phyloP scores from a whole-genome alignment of 2,329 filamentous ascomycete species.

The Cytospora paraplurivora region DNA sequence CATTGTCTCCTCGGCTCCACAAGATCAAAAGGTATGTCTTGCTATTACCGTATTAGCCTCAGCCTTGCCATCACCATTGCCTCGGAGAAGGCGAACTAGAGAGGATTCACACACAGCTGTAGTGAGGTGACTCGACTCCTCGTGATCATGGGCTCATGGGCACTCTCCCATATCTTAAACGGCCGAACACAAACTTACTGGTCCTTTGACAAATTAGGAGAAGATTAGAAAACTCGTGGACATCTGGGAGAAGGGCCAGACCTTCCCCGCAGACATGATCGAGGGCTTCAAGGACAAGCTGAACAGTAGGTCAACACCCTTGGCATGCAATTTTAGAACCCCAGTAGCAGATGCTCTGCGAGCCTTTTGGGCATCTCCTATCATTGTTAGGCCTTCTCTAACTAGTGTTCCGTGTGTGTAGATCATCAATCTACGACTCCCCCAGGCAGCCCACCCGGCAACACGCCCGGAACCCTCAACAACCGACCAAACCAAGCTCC shows the following conservation, averaged over 20 bases:
- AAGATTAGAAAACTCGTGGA: constrained; percentile 95
- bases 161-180: constrained; percentile 30
- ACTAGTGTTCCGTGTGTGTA: constrained; percentile 45
- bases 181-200: constrained; percentile 43
- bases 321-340: constrained; percentile 2
- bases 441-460: constrained; percentile 60
- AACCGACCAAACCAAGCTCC: constrained; percentile 41
- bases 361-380: constrained; percentile 7
- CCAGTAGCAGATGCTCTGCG: constrained; percentile 6
- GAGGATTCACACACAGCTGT: constrained; percentile 28
- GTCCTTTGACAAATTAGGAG: constrained; percentile 65
- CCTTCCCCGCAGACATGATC: constrained; percentile 81
- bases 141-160: constrained; percentile 17
- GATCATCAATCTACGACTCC: constrained; percentile 72
- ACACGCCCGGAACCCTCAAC: constrained; percentile 45
- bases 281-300: constrained; percentile 80
- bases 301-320: constrained; percentile 40
- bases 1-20: constrained; percentile 82
- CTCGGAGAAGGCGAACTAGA: constrained; percentile 22
- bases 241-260: constrained; percentile 96
- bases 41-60: constrained; percentile 1
- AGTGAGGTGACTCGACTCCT: constrained; percentile 28
- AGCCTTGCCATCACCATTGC: not conserved
- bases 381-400: constrained; percentile 39
- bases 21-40: constrained; percentile 91